Base-by-base conservation (phyloP, 1,284 basidiomycete species). In the Leccinum angustisporum region DNA sequence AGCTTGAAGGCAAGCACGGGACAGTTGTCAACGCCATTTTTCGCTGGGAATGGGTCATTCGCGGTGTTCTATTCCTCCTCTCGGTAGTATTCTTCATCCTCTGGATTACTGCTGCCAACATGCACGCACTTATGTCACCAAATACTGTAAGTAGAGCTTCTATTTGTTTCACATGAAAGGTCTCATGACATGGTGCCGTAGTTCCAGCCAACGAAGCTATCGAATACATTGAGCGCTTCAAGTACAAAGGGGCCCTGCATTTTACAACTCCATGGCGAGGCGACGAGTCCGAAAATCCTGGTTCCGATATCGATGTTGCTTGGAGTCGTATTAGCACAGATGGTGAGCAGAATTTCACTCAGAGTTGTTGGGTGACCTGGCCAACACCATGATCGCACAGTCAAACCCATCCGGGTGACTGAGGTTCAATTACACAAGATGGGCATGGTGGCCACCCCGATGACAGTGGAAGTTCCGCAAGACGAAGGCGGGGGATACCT, bases 271-370 rank as follows among this genome's bases (percentile, higher is more conserved):
- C 27, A 18, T 61, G 60, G 60, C 51, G 60, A 46, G 57, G 53
- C 14, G 13, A 55, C 31, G 58, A 59, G 7, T 57, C 46, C 13
- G 63, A 55, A 14, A 40, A 21, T 16, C 64, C 63, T 1, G n/a
- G 53, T 10, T 46, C 64, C n/a, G 64, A 64, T 21, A 56, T 65
- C 5, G 64, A 65, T 27, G 63, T 59, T 4, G 64, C 57, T 31
- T 65, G 64, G 64, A n/a, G n/a, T 34, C 46, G 48, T 9, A 38
- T 65, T 27, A 36, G 54, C 25, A 27, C 4, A 3, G 64, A 65
- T 33, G 55, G 60, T 55, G 7, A 50, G 36, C 18, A 48, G 21
- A 27, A 27, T 3, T 25, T 30, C 8, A n/a, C 16, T 36, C 6
- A 8, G 7, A n/a, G 40, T 36, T 2, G 21, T 10, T 34, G 5